Evolutionary conservation across 2,329 filamentous ascomycete species (phyloP), one percentile per base, ranked within the genome.

Genomic region (Fusarium buxicola): DNA sequence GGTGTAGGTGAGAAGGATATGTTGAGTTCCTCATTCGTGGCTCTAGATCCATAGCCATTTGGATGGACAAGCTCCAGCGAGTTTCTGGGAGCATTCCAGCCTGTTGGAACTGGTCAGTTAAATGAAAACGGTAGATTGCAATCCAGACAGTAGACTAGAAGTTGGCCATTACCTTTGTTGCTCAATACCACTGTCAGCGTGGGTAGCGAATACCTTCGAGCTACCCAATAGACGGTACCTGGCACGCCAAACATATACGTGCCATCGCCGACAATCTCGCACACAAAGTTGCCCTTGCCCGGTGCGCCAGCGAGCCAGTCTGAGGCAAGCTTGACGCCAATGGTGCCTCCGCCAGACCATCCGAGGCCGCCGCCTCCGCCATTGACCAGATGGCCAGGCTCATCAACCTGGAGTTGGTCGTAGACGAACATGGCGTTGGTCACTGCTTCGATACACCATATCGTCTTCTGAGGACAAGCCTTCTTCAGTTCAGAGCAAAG

Each of bases 291-390:
- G 10, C 50, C 55, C 18, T 77, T 77, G 30, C 79, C 80, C 76
- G 55, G 75, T 72, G 65, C 70, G 58, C 12, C 56, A 45, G 49
- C 51, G 5, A 36, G 3, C 18, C 34, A 40, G 25, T 74, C 73
- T 3, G 66, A 84, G 0, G 89, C 91, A 5, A 93, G 82, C 71
- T 92, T 92, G 70, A 92, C 87, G 2, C 91, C 91, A 2, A 93
- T 75, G 1, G 89, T 87, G 41, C 79, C 91, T 13, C 91, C 91
- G 13, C 90, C 90, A 11, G 86, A 89, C 91, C 91, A 94, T 1
- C 90, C 90, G 0, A 93, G 84, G 2, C 91, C 91, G 11, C 89
- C 90, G 5, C 89, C 90, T 3, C 91, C 90, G 72, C 90, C 92
- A 69, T 92, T 92, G 70, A 93, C 85, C 87, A 88, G 92, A 2